Percentiles rank a stretch among this genome's conserved stretches.
These are phyloP conservation scores for Heliamphora exappendiculata DNA, from an alignment of 148 eudicot genomes.

Conservation along the genomic window DNA sequence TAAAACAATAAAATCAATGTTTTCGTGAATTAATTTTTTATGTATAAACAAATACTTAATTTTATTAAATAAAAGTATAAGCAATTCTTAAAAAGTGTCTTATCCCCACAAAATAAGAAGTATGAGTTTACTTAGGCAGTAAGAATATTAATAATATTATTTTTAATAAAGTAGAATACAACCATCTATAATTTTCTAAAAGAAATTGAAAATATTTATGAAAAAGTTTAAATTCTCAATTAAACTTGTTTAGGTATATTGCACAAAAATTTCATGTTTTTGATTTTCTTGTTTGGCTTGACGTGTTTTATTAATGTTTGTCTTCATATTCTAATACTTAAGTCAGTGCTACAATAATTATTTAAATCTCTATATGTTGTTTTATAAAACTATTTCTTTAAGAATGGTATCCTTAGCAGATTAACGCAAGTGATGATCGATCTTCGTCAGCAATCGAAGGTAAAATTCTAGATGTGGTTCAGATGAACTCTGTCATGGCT, in stretches of 20 bases:
- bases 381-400: constrained; percentile 4
- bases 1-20: too few relatives aligned
- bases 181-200: too few relatives aligned
- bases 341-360: neutral
- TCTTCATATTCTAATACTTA: constrained; percentile 6
- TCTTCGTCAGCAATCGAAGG: constrained; percentile 73
- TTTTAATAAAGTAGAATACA: too few relatives aligned
- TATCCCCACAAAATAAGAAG: too few relatives aligned
- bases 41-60: too few relatives aligned
- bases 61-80: too few relatives aligned
- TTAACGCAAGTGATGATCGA: constrained; percentile 97
- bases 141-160: too few relatives aligned
- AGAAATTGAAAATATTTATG: too few relatives aligned
- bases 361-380: neutral
- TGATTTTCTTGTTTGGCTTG: neutral
- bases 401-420: constrained; percentile 37
- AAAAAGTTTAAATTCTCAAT: too few relatives aligned
- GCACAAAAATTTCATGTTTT: neutral
- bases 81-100: too few relatives aligned
- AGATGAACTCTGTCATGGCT: constrained; percentile 86
- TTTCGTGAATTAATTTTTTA: too few relatives aligned
- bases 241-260: neutral
- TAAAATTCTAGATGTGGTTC: constrained; percentile 88
- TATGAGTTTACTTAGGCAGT: too few relatives aligned
- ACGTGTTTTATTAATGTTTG: neutral